Evolutionary conservation across 441 rosid genomes (phyloP).

Genomic region (Jatropha podagrica): DNA sequence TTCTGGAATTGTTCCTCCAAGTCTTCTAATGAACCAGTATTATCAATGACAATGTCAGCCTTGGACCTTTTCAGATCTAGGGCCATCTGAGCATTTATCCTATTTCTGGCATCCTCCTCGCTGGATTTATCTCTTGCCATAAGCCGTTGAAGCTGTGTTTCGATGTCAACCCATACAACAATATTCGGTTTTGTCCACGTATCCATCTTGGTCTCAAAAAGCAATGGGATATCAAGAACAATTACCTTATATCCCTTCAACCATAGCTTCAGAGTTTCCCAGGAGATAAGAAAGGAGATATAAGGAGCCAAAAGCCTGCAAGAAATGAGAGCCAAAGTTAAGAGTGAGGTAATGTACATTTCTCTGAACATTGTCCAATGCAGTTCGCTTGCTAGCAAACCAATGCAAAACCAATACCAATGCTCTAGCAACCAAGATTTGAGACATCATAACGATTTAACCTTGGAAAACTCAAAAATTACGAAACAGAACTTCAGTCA

Average conservation of each 20-base stretch:
- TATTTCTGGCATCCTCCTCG: slow-evolving; percentile 59
- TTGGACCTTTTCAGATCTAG: slow-evolving; percentile 58
- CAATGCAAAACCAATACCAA: background rate
- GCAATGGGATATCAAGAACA: slow-evolving; percentile 21
- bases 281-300: slow-evolving; percentile 15
- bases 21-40: slow-evolving; percentile 63
- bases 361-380: background rate
- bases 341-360: slow-evolving; percentile 4
- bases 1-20: slow-evolving; percentile 51
- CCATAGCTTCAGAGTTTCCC: slow-evolving; percentile 18
- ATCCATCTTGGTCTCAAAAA: slow-evolving; percentile 23
- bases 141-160: slow-evolving; percentile 38
- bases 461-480: too few species aligned
- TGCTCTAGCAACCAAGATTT: too few species aligned
- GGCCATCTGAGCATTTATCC: slow-evolving; percentile 78
- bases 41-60: slow-evolving; percentile 76
- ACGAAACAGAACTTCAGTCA: too few species aligned
- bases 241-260: slow-evolving; percentile 21
- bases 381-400: background rate
- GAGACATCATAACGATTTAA: too few species aligned
- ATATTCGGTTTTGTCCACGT: slow-evolving; percentile 17
- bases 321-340: slow-evolving; percentile 13
- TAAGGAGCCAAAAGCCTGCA: slow-evolving; percentile 39
- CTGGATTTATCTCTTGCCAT: slow-evolving; percentile 49
- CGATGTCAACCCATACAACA: slow-evolving; percentile 21